Conservation (phyloP, 495 filamentous ascomycete genomes). For the Podospora appendiculata region DNA sequence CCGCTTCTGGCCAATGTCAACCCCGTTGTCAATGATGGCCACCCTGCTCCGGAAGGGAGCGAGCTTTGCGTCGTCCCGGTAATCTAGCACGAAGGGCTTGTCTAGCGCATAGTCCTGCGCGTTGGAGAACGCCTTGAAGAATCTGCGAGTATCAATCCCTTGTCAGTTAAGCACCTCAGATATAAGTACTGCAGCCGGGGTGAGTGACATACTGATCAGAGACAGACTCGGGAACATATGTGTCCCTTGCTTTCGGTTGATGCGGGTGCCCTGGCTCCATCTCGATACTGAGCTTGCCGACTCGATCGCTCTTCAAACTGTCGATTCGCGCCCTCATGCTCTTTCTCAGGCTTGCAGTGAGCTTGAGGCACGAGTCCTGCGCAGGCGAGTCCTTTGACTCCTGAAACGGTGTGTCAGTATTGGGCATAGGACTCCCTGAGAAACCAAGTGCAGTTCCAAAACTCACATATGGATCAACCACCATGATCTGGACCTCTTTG, state of each 20-base stretch:
- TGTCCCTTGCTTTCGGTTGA: background rate
- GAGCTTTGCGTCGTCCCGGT: background rate
- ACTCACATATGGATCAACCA: conserved; percentile 2
- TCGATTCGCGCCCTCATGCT: background rate
- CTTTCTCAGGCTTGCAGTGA: background rate
- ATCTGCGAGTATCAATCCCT: too few relatives aligned
- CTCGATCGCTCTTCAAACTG: background rate
- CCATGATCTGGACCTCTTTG: background rate
- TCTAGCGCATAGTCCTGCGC: background rate
- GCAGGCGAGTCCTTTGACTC: background rate
- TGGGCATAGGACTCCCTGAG: too few relatives aligned
- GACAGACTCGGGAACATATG: conserved; percentile 1
- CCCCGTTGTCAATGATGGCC: conserved; percentile 1
- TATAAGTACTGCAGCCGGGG: too few relatives aligned
- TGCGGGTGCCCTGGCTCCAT: background rate
- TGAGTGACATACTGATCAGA: background rate
- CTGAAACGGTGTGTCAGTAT: too few relatives aligned
- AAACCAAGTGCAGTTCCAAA: too few relatives aligned
- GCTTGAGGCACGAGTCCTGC: background rate
- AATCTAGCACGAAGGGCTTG: background rate
- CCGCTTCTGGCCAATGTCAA: background rate
- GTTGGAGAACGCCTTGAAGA: background rate
- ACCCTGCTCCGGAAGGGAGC: background rate
- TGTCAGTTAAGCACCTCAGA: background rate
- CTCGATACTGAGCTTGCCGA: background rate